A percentile compares a stretch with the other conserved stretches of the same genome.
phyloP scores from a whole-genome alignment of 2,329 filamentous ascomycete genomes.

The Metarhizium guizhouense region DNA sequence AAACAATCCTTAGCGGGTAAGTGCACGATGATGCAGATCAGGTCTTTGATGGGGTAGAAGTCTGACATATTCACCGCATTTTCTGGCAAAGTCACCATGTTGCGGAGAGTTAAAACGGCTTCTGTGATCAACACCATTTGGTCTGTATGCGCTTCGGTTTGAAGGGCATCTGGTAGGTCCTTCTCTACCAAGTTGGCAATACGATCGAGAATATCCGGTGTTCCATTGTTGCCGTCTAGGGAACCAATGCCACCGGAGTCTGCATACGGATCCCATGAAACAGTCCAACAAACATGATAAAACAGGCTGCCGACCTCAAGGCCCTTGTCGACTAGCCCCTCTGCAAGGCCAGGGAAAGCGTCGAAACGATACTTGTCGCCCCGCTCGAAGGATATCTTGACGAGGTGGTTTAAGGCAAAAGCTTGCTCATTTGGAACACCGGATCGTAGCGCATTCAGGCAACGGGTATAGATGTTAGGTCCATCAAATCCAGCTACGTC shows the following conservation, averaged over 20 bases:
- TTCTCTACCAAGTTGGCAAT: slow-evolving; percentile 55
- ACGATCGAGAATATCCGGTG: slow-evolving; percentile 50
- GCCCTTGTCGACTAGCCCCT: slow-evolving; percentile 78
- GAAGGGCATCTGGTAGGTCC: slow-evolving; percentile 57
- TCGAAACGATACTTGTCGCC: slow-evolving; percentile 96
- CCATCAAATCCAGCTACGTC: slow-evolving; percentile 53
- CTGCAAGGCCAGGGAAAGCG: slow-evolving; percentile 78
- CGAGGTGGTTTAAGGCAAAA: slow-evolving; percentile 87
- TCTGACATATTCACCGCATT: slow-evolving; percentile 77
- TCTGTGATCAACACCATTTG: slow-evolving; percentile 72
- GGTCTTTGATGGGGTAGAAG: slow-evolving; percentile 67
- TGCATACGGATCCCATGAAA: slow-evolving; percentile 53
- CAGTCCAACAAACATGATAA: slow-evolving; percentile 73
- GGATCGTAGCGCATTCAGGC: slow-evolving; percentile 74
- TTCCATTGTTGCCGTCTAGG: slow-evolving; percentile 39
- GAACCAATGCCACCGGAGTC: slow-evolving; percentile 44
- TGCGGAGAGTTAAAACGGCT: slow-evolving; percentile 78
- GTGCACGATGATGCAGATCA: slow-evolving; percentile 73
- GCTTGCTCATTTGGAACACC: slow-evolving; percentile 72
- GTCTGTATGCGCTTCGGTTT: slow-evolving; percentile 62
- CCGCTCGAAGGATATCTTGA: slow-evolving; percentile 90
- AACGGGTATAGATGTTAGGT: slow-evolving; percentile 86
- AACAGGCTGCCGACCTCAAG: slow-evolving; percentile 71
- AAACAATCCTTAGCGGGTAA: slow-evolving; percentile 64
- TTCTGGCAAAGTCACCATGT: slow-evolving; percentile 90